Conservation (phyloP, 2,329 filamentous ascomycete species). For the Xylogone sp. region DNA sequence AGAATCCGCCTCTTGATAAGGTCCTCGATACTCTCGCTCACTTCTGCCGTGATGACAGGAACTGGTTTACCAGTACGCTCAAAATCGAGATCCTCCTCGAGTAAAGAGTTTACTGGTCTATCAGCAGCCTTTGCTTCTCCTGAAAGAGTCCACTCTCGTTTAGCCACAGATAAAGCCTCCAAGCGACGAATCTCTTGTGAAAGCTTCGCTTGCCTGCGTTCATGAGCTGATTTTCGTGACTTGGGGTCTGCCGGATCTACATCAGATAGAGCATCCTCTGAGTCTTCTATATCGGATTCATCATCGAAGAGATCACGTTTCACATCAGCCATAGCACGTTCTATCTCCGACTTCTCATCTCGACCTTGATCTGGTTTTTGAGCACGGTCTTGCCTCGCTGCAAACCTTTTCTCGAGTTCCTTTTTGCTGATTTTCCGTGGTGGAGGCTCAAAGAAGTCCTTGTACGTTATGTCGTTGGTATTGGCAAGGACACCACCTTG, state of each 20-base stretch:
- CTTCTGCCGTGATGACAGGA: constrained; percentile 86
- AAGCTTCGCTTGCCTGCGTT: constrained; percentile 80
- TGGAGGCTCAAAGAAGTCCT: constrained; percentile 89
- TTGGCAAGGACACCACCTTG: constrained; percentile 56
- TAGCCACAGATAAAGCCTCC: constrained; percentile 83
- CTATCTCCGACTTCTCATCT: constrained; percentile 63
- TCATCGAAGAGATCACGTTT: constrained; percentile 90
- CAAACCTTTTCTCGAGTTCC: constrained; percentile 35
- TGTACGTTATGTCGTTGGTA: constrained; percentile 85
- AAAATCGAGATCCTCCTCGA: constrained; percentile 94
- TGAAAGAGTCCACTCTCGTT: constrained; percentile 84
- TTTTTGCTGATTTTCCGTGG: constrained; percentile 63
- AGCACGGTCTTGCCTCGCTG: constrained; percentile 34
- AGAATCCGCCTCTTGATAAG: constrained; percentile 93
- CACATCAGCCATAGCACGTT: constrained; percentile 81
- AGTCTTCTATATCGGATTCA: constrained; percentile 59
- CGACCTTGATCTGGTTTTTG: constrained; percentile 32
- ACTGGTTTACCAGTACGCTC: constrained; percentile 93
- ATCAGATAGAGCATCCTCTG: constrained; percentile 61
- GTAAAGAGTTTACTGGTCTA: constrained; percentile 83
- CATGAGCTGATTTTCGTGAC: constrained; percentile 77
- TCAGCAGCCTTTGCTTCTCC: constrained; percentile 83
- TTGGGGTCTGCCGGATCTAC: constrained; percentile 66
- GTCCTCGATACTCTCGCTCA: constrained; percentile 87
- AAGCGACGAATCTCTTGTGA: constrained; percentile 87